phyloP scores from a whole-genome alignment of 768 basidiomycete species.

The Leccinum variicolor region DNA sequence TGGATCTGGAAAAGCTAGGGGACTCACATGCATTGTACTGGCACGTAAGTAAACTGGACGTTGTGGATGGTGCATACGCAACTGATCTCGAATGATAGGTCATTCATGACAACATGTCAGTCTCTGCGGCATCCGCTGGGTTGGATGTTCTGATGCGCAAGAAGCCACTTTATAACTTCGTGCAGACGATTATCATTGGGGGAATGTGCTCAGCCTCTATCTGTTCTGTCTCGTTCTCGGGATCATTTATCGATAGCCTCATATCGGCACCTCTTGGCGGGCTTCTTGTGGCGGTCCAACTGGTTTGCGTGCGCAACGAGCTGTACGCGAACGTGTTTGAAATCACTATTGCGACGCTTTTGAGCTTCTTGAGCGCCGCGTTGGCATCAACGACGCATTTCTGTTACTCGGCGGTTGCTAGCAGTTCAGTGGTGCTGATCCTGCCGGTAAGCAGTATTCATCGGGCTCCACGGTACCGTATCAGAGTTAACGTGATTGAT shows the following conservation, averaged over 20 bases:
- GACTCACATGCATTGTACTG: constrained; percentile 72
- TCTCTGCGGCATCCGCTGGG: constrained; percentile 64
- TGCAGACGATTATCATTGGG: constrained; percentile 66
- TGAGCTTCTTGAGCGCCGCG: constrained; percentile 77
- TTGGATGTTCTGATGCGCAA: constrained; percentile 75
- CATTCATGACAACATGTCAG: constrained; percentile 78
- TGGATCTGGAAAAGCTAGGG: constrained; percentile 76
- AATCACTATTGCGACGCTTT: constrained; percentile 74
- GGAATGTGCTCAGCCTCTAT: constrained; percentile 77
- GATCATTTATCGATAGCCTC: constrained; percentile 75
- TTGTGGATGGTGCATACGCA: background rate
- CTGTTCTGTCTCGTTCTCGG: constrained; percentile 67
- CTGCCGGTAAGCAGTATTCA: constrained; percentile 51
- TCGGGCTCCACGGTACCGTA: background rate
- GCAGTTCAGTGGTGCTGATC: constrained; percentile 75
- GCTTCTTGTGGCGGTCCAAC: constrained; percentile 69
- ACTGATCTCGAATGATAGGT: constrained; percentile 41
- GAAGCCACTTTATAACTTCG: constrained; percentile 56
- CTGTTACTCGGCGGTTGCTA: constrained; percentile 80
- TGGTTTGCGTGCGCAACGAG: constrained; percentile 69
- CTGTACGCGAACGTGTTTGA: constrained; percentile 81
- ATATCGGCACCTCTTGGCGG: constrained; percentile 73
- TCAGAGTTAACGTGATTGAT: background rate
- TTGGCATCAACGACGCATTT: constrained; percentile 64
- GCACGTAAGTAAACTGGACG: constrained; percentile 42